Base-by-base conservation (phyloP, 2,329 filamentous ascomycete species). In the Sporothrix protearum region DNA sequence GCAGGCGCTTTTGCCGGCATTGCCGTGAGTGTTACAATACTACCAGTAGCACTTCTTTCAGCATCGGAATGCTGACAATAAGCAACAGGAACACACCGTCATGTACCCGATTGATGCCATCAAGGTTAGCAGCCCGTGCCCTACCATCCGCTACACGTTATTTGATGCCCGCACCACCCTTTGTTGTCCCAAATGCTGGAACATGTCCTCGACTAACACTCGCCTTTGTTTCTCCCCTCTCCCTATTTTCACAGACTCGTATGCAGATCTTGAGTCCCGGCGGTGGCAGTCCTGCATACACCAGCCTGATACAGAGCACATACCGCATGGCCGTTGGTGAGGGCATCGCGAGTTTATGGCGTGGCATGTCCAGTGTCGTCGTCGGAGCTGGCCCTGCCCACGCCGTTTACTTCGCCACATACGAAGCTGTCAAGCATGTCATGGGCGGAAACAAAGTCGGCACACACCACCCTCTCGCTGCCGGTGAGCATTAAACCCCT, bases 31-130 rank as follows among this genome's bases (percentile, higher is more conserved):
- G 33, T 1, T 14, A 47, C 42, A 47, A 47, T 14, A 47, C 22
- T 19, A 36, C 33, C 7, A 2, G n/a, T 12, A 5, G n/a, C n/a
- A 25, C 36, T 28, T 25, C 6, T 28, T 45, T n/a, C 59, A 12
- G 10, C n/a, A 16, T 59, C 16, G 8, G 14, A 3, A 36, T 33
- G 30, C 72, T 73, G 33, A 75, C 66, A 2, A 14, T 7, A 14
- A 63, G 1, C 47, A 33, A 33, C 76, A 97, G 94, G 95, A 98
- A 84, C 95, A 98, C 82, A 96, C 95, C 73, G 94, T 97, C 78
- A 98, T 99, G 96, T 99, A 99, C 80, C 96, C 96, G 25, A 92
- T 99, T 79, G 96, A 99, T 84, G 89, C 97, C 76, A 92, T 99
- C 80, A 99, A 99, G 91, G 96, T 97, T 76, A 75, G 80, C 55